Base-by-base conservation (phyloP, 2,329 filamentous ascomycete genomes). In the Aspergillus novoparasiticus region DNA sequence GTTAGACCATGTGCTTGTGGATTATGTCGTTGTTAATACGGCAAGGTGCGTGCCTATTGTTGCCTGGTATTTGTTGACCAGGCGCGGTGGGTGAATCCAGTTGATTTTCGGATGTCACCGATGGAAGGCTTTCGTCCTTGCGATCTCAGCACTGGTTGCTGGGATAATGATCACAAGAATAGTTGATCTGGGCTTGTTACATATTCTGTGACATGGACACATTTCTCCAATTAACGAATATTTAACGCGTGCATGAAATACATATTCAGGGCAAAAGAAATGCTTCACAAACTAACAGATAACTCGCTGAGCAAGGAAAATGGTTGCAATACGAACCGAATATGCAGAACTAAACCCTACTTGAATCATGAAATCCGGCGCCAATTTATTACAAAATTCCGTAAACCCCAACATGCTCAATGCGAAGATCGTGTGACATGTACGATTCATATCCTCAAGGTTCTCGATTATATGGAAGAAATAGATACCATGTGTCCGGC, bases 321-420 rank as follows among this genome's bases (percentile, higher is more conserved):
- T 10, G 6, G 32, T 10, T 48, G 28, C 43, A 56, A 14, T 46
- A 21, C 9, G 26, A 16, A 30, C 19, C 36, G 11, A 59, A n/a
- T 23, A 51, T 54, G 45, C 21, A 45, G 9, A 23, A 39, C 16
- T 30, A 39, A 58, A 21, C 36, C 28, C 16, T 53, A 39, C 28
- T 26, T 34, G 6, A 30, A 34, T 12, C 19, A 8, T 41, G 6
- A 23, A 58, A 58, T 36, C 55, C 50, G 34, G 43, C 50, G 48
- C 57, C 61, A 62, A 55, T 48, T 51, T 57, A 59, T 57, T 59
- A 59, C 51, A 41, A 48, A 46, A 43, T 63, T 41, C 28, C 16
- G 53, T 32, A 21, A n/a, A 39, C 43, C 26, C 57, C 19, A 53
- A 58, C 55, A 54, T 58, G 34, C 39, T 19, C 26, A 36, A 56